These are phyloP conservation scores for Endoconidiophora laricicola DNA, from an alignment of 2,329 filamentous ascomycete genomes.

Conservation along the genomic window DNA sequence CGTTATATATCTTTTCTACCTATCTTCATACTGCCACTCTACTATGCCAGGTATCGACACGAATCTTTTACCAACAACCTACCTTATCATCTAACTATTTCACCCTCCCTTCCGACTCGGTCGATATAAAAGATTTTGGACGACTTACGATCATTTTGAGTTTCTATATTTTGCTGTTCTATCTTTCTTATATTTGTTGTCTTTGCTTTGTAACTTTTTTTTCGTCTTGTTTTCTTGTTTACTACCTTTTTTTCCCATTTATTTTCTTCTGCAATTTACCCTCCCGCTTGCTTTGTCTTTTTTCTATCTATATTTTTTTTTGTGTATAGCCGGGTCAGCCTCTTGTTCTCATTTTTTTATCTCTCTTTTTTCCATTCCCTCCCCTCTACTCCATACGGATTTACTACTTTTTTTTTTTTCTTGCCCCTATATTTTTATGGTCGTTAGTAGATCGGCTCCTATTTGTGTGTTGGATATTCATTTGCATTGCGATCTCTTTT, in stretches of 20 bases:
- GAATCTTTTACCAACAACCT: too few species aligned
- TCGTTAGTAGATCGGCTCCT: not conserved
- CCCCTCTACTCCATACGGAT: too few species aligned
- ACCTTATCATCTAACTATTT: too few species aligned
- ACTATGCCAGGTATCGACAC: too few species aligned
- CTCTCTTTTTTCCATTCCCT: not conserved
- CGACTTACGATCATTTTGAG: slow-evolving; percentile 10
- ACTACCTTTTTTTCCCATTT: not conserved
- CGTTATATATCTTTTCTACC: too few species aligned
- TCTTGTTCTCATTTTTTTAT: not conserved
- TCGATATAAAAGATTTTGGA: slow-evolving; percentile 10
- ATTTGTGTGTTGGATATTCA: slow-evolving; percentile 2
- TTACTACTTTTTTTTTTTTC: not conserved
- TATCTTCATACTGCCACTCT: too few species aligned
- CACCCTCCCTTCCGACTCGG: not conserved
- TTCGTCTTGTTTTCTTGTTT: not conserved
- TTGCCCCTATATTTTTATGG: not conserved
- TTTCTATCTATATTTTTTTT: not conserved
- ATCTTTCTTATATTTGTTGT: slow-evolving; percentile 3
- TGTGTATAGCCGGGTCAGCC: too few species aligned
- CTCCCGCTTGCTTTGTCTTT: not conserved
- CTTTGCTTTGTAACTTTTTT: not conserved
- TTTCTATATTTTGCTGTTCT: slow-evolving; percentile 4
- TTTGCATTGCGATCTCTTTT: slow-evolving; percentile 4
- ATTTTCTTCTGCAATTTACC: not conserved